phyloP scores from a whole-genome alignment of 2,329 filamentous ascomycete species.

The Aureobasidium sp. region DNA sequence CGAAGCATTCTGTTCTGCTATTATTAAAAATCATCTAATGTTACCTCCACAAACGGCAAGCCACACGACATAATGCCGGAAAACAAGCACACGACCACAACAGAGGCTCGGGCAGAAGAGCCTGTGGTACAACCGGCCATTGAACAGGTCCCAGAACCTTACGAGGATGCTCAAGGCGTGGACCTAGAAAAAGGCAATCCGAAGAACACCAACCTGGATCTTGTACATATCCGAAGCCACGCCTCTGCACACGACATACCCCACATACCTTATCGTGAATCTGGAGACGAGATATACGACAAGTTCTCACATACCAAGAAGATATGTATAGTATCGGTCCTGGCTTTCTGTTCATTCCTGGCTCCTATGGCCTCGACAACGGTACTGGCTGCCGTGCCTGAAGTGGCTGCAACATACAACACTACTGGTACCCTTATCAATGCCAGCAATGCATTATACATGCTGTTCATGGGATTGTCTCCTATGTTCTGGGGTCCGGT shows the following conservation, averaged over 20 bases:
- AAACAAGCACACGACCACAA: background rate
- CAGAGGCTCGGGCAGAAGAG: constrained; percentile 2
- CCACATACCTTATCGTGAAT: constrained; percentile 32
- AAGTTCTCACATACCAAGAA: constrained; percentile 57
- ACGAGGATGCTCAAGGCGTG: constrained; percentile 14
- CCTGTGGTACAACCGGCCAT: constrained; percentile 13
- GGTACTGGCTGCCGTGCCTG: constrained; percentile 64
- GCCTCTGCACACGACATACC: constrained; percentile 20
- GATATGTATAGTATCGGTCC: constrained; percentile 56
- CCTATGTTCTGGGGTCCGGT: constrained; percentile 67
- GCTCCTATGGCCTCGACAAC: constrained; percentile 69
- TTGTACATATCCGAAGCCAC: constrained; percentile 18
- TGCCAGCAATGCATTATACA: constrained; percentile 66
- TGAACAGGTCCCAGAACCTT: constrained; percentile 7
- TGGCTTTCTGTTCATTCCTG: constrained; percentile 69
- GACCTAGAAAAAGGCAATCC: constrained; percentile 9
- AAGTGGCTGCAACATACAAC: constrained; percentile 58
- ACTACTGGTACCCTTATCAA: constrained; percentile 66
- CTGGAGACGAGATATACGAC: constrained; percentile 54
- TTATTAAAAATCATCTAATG: background rate
- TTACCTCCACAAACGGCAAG: background rate
- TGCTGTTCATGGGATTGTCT: constrained; percentile 64
- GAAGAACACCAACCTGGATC: background rate
- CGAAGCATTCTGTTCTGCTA: background rate
- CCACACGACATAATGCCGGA: background rate